phyloP scores from a whole-genome alignment of 2,329 filamentous ascomycete species.

The Exophiala spinifera region DNA sequence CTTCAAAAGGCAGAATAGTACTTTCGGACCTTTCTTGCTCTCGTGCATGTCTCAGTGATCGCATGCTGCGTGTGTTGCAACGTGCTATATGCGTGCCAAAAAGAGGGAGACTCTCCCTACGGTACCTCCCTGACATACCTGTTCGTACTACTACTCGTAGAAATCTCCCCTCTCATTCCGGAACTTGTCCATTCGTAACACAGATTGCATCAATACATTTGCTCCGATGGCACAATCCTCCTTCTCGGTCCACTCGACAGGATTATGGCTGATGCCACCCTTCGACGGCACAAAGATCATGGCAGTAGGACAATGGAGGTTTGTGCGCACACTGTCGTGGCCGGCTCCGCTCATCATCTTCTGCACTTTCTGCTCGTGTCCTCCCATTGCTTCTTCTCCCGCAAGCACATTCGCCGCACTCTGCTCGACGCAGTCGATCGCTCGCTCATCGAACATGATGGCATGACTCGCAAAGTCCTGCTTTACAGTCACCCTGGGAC shows the following conservation, averaged over 20 bases:
- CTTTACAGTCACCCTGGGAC: slow-evolving; percentile 9
- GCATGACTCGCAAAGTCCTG: slow-evolving; percentile 45
- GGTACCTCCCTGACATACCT: too few relatives aligned
- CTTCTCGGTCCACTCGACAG: slow-evolving; percentile 58
- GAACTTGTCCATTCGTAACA: slow-evolving; percentile 43
- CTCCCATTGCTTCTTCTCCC: slow-evolving; percentile 30
- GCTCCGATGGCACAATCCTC: slow-evolving; percentile 50
- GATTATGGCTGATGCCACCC: slow-evolving; percentile 63
- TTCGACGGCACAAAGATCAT: slow-evolving; percentile 67
- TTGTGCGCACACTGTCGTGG: slow-evolving; percentile 63
- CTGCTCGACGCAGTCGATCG: slow-evolving; percentile 62
- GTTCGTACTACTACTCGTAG: background rate
- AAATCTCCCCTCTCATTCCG: slow-evolving; percentile 20
- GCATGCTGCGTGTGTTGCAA: too few relatives aligned
- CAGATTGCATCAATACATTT: slow-evolving; percentile 27
- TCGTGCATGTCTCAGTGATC: too few relatives aligned
- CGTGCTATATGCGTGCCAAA: too few relatives aligned
- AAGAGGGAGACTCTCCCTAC: too few relatives aligned
- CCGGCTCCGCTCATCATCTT: slow-evolving; percentile 63
- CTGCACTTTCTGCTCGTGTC: slow-evolving; percentile 45
- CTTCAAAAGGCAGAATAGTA: background rate
- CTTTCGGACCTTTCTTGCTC: background rate
- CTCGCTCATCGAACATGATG: slow-evolving; percentile 64
- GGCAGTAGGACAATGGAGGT: slow-evolving; percentile 57
- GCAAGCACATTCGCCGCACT: slow-evolving; percentile 56